Evolutionary conservation across 2,329 filamentous ascomycete species (phyloP).

Genomic region (Aspergillus sp.): DNA sequence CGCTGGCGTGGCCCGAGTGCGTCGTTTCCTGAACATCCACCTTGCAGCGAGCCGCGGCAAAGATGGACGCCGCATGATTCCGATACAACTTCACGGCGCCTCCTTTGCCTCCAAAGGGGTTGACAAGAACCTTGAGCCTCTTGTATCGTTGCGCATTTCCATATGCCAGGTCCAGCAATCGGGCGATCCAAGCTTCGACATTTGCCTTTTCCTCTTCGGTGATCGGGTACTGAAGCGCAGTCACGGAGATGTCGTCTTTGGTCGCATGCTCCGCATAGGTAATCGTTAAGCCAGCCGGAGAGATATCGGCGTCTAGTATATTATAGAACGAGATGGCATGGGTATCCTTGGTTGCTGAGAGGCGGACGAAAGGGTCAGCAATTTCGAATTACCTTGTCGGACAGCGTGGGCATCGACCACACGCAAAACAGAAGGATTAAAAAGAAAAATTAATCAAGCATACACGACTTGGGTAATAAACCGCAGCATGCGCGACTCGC

Average conservation of each 20-base stretch:
- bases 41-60: slow-evolving; percentile 75
- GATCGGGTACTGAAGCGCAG: slow-evolving; percentile 62
- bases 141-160: slow-evolving; percentile 66
- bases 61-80: slow-evolving; percentile 73
- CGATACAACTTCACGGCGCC: slow-evolving; percentile 71
- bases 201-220: slow-evolving; percentile 51
- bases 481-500: slow-evolving; percentile 57
- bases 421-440: neutral
- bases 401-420: neutral
- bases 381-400: slow-evolving; percentile 1
- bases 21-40: slow-evolving; percentile 72
- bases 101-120: slow-evolving; percentile 86
- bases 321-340: slow-evolving; percentile 74
- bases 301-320: slow-evolving; percentile 75
- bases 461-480: slow-evolving; percentile 51
- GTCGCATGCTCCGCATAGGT: slow-evolving; percentile 66
- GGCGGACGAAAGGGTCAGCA: slow-evolving; percentile 6
- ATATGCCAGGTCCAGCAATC: slow-evolving; percentile 70
- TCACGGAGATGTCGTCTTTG: slow-evolving; percentile 60
- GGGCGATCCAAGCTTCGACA: slow-evolving; percentile 61
- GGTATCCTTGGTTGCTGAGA: slow-evolving; percentile 48
- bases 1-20: slow-evolving; percentile 72
- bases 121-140: slow-evolving; percentile 83
- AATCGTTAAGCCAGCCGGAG: slow-evolving; percentile 63
- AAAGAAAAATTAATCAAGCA: slow-evolving; percentile 12